These are phyloP conservation scores for Polymyxa betae DNA, from an alignment of 208 protist genomes.

Conservation along the genomic window DNA sequence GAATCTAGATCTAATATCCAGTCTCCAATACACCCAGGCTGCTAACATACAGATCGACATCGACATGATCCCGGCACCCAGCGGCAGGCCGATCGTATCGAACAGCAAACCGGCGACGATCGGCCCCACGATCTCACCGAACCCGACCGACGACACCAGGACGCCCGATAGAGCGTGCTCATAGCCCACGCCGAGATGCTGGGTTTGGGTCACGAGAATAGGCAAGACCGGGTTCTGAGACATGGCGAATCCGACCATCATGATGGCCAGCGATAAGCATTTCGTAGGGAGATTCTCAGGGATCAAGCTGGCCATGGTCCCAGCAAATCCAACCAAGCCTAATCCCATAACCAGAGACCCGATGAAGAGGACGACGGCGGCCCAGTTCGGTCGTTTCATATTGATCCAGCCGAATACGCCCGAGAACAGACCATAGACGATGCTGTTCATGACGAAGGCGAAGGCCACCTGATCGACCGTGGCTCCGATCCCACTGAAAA, in stretches of 20 bases:
- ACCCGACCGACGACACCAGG: not conserved
- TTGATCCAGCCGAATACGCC: not conserved
- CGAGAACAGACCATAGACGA: constrained; percentile 41
- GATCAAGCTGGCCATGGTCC: not conserved
- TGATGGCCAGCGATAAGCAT: not conserved
- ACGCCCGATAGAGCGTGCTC: constrained; percentile 15
- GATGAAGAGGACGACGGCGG: not conserved
- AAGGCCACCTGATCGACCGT: not conserved
- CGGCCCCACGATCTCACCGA: constrained; percentile 28
- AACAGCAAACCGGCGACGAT: constrained; percentile 41
- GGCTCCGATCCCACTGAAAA: not conserved
- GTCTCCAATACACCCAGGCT: too few relatives aligned
- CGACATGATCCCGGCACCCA: not conserved
- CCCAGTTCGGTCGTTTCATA: not conserved
- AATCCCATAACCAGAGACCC: not conserved
- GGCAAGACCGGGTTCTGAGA: constrained; percentile 1
- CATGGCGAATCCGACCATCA: constrained; percentile 44
- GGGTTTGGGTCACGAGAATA: not conserved
- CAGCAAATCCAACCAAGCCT: not conserved
- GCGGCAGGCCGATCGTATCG: constrained; percentile 22
- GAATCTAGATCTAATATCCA: too few relatives aligned
- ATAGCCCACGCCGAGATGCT: not conserved
- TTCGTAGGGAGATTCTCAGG: not conserved
- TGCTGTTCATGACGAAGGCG: constrained; percentile 27
- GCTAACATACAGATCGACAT: too few relatives aligned